These are phyloP conservation scores for Russula griseocarnosa DNA, from an alignment of 768 basidiomycete species.

Conservation along the genomic window DNA sequence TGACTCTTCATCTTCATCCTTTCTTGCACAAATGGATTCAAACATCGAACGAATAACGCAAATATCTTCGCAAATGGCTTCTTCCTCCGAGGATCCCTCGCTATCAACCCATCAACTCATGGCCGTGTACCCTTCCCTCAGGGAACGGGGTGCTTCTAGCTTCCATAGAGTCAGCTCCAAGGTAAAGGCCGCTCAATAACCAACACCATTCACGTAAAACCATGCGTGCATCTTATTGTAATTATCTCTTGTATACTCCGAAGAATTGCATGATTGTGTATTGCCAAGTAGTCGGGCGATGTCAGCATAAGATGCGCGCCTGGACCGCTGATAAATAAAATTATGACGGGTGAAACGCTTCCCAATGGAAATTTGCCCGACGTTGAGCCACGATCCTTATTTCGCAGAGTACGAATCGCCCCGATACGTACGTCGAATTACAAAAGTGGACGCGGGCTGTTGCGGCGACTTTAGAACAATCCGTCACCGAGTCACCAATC, in stretches of 20 bases:
- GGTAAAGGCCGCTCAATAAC: background rate
- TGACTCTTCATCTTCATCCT: slow-evolving; percentile 6
- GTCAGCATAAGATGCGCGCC: background rate
- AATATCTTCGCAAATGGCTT: slow-evolving; percentile 1
- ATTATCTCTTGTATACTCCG: slow-evolving; percentile 12
- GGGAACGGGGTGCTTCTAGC: background rate
- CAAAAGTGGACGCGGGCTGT: background rate
- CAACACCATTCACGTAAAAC: slow-evolving; percentile 1
- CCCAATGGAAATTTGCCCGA: background rate
- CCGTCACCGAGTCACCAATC: background rate
- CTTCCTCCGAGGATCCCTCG: slow-evolving; percentile 5
- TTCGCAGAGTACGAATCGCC: background rate
- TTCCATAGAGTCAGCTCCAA: background rate
- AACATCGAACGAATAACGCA: slow-evolving; percentile 10
- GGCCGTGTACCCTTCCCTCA: slow-evolving; percentile 6
- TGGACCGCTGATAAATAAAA: background rate
- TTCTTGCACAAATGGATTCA: slow-evolving; percentile 7
- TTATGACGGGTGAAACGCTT: background rate
- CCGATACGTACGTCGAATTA: background rate
- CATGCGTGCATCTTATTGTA: background rate
- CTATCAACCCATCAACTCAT: slow-evolving; percentile 7
- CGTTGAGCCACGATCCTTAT: background rate
- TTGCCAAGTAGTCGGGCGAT: background rate
- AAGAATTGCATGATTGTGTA: slow-evolving; percentile 3
- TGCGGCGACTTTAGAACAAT: background rate